Percentiles rank a stretch among this genome's conserved stretches.
These are phyloP conservation scores for Capronia coronata DNA, from an alignment of 2,329 filamentous ascomycete genomes.

Conservation along the genomic window DNA sequence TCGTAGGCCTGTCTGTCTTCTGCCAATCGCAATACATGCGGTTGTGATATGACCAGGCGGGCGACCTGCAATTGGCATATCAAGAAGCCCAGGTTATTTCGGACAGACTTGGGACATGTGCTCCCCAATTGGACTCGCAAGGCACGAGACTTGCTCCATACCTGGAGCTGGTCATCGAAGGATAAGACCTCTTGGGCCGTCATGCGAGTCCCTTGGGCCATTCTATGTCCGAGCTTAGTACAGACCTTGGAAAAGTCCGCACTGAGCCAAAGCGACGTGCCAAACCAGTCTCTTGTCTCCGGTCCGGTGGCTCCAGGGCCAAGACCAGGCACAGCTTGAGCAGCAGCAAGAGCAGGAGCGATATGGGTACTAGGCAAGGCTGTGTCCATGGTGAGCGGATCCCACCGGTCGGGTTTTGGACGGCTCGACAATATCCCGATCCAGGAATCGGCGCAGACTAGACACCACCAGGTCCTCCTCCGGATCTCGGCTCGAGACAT, in stretches of 20 bases:
- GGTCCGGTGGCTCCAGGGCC: too few species aligned
- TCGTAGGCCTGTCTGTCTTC: background rate
- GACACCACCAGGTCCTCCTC: conserved; percentile 11
- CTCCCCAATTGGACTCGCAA: too few species aligned
- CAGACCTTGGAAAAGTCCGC: conserved; percentile 8
- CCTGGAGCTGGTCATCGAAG: too few species aligned
- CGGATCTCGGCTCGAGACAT: conserved; percentile 7
- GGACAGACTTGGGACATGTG: too few species aligned
- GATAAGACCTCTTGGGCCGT: too few species aligned
- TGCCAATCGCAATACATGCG: conserved; percentile 7
- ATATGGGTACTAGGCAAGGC: background rate
- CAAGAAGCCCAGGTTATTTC: background rate
- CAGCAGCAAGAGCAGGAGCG: too few species aligned
- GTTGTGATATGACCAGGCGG: conserved; percentile 5
- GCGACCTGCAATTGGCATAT: background rate
- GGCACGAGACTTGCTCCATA: too few species aligned
- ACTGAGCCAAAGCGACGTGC: background rate
- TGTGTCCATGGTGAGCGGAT: conserved; percentile 11
- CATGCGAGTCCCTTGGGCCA: too few species aligned
- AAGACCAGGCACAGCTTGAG: too few species aligned
- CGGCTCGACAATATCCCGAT: conserved; percentile 5
- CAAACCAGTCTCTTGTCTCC: conserved; percentile 1
- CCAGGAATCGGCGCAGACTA: conserved; percentile 9
- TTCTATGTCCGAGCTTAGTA: background rate
- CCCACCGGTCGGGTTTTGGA: conserved; percentile 6